Evolutionary conservation across 148 eudicot genomes (phyloP), one percentile per base, ranked within the genome.

Genomic region (Rhododendron williamsianum): DNA sequence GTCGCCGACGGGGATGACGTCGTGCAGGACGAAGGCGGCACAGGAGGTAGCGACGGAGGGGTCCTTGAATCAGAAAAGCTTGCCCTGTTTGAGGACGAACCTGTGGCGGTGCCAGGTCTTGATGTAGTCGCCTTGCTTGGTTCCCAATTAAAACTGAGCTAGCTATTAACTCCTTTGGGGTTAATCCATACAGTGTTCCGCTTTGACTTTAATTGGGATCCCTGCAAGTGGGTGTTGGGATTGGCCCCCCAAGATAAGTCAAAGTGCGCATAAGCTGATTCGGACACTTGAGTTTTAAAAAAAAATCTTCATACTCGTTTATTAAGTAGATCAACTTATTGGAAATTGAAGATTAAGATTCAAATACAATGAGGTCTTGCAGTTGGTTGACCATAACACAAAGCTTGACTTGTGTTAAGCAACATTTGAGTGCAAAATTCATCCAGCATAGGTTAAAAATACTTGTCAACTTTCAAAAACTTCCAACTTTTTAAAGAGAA

Each of bases 71-170:
- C 98, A 96, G 88, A 96, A 90, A 38, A 96, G 91, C 54, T 92
- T 93, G 4, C 95, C 95, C 84, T 92, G 92, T 63, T 94, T 96
- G 33, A 96, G 86, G 0, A 94, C 89, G 90, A 96, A 96, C 95
- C 95, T 93, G 0, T 96, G 93, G 49, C 95, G 93, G 0, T 98
- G 91, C 96, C 98, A 96, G n/a, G 98, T 93, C 87, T 96, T 96
- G 71, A 96, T 94, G 92, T 92, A 93, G 84, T 96, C 95, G 86
- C 96, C 96, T 87, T 96, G 96, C 78, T 96, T 96, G 0, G 91
- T 96, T 41, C 7, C 7, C 45, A 41, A 41, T 41, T 41, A 41
- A 6, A 7, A 41, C 45, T 41, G 45, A 41, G 56, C 16, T 51
- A 13, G 43, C 1, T 3, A 51, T 51, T 51, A 51, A 51, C 15